Evolutionary conservation across 2,329 filamentous ascomycete species (phyloP).

Genomic region (Zymoseptoria brevis): DNA sequence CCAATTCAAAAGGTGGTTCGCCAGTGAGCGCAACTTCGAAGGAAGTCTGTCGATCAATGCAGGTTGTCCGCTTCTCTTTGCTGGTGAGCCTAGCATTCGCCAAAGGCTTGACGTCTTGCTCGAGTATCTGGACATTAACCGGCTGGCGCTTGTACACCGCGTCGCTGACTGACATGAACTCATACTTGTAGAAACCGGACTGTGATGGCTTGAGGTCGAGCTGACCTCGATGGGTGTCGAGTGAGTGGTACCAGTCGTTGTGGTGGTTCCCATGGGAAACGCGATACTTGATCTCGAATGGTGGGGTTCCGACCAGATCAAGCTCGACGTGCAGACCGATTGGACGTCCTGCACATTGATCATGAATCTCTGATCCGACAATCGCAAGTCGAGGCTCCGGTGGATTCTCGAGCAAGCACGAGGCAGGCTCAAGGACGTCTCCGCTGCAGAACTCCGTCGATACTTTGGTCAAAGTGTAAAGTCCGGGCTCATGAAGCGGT

Average conservation of each 20-base stretch:
- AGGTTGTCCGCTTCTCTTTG: slow-evolving; percentile 55
- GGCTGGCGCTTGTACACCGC: slow-evolving; percentile 64
- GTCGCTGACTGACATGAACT: slow-evolving; percentile 74
- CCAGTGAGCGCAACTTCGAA: slow-evolving; percentile 69
- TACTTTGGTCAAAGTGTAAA: slow-evolving; percentile 78
- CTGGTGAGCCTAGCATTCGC: slow-evolving; percentile 66
- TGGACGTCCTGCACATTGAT: slow-evolving; percentile 90
- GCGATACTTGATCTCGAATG: slow-evolving; percentile 76
- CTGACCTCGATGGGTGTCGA: slow-evolving; percentile 71
- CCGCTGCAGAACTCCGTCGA: slow-evolving; percentile 75
- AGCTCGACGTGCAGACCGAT: slow-evolving; percentile 84
- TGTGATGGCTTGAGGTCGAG: slow-evolving; percentile 72
- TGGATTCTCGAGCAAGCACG: slow-evolving; percentile 87
- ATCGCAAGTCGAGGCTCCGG: slow-evolving; percentile 74
- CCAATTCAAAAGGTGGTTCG: slow-evolving; percentile 77
- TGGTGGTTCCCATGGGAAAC: slow-evolving; percentile 53
- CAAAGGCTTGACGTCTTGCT: slow-evolving; percentile 89
- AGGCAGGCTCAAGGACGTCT: slow-evolving; percentile 85
- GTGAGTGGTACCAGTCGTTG: slow-evolving; percentile 41
- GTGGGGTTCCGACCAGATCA: slow-evolving; percentile 84
- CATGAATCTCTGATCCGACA: slow-evolving; percentile 71
- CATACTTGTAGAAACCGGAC: slow-evolving; percentile 80
- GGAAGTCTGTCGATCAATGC: slow-evolving; percentile 72
- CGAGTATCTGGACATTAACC: slow-evolving; percentile 54
- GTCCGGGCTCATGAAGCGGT: slow-evolving; percentile 64